A percentile compares a stretch with the other conserved stretches of the same genome.
phyloP scores from a whole-genome alignment of 495 filamentous ascomycete species.

The Lasiosphaeriaceae sp. region DNA sequence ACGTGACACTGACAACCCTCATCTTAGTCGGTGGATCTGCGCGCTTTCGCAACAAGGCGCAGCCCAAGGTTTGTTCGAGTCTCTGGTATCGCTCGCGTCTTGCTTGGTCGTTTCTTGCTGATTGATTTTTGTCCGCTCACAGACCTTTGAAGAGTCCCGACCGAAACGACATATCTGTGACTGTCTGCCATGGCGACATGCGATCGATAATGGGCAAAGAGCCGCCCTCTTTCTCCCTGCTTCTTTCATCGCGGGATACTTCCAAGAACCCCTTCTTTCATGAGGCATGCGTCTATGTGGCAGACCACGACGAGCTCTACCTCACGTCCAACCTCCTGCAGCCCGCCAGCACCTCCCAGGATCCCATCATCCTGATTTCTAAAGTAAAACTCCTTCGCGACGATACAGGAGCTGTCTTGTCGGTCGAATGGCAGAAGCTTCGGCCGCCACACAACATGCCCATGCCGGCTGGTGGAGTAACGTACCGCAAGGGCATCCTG shows the following conservation, averaged over 20 bases:
- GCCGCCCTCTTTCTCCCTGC: slow-evolving; percentile 27
- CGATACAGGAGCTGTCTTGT: slow-evolving; percentile 14
- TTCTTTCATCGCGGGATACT: slow-evolving; percentile 33
- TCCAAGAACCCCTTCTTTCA: slow-evolving; percentile 52
- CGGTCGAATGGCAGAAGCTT: slow-evolving; percentile 41
- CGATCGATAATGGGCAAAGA: slow-evolving; percentile 11
- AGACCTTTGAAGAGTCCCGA: too few species aligned
- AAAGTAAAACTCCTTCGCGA: slow-evolving; percentile 30
- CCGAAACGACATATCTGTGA: too few species aligned
- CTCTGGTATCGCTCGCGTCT: too few species aligned
- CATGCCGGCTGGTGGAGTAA: slow-evolving; percentile 50
- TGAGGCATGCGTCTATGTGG: slow-evolving; percentile 54
- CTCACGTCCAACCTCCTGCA: slow-evolving; percentile 54
- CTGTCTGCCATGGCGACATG: too few species aligned
- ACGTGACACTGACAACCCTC: too few species aligned
- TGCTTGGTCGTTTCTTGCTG: too few species aligned
- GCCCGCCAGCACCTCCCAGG: slow-evolving; percentile 32
- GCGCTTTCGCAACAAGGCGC: too few species aligned
- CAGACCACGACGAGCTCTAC: slow-evolving; percentile 45
- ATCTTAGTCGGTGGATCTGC: too few species aligned
- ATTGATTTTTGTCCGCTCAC: too few species aligned
- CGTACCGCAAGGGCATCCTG: slow-evolving; percentile 29
- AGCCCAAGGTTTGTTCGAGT: too few species aligned
- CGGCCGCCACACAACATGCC: slow-evolving; percentile 42
- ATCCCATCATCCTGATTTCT: slow-evolving; percentile 41